Conservation (phyloP, 495 filamentous ascomycete species). For the Venustampulla echinocandica region DNA sequence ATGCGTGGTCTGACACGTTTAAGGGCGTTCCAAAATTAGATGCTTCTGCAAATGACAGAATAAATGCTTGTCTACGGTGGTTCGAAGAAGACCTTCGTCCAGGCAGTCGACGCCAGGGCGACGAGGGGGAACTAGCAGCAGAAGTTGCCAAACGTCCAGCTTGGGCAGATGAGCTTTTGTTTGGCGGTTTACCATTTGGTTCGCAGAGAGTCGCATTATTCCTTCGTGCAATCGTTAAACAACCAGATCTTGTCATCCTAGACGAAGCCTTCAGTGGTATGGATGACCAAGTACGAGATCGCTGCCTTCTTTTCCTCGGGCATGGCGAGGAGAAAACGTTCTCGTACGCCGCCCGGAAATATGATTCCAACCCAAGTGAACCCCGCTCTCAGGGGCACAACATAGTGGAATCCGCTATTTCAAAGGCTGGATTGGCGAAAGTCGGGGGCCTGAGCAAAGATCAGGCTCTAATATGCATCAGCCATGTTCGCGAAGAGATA, state of each 20-base stretch:
- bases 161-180: constrained; percentile 62
- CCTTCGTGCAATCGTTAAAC: constrained; percentile 71
- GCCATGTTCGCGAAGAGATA: constrained; percentile 84
- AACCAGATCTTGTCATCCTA: constrained; percentile 79
- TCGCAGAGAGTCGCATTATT: constrained; percentile 81
- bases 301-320: constrained; percentile 70
- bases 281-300: constrained; percentile 71
- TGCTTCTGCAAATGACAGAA: constrained; percentile 40
- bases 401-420: constrained; percentile 35
- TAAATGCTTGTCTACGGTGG: constrained; percentile 60
- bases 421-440: constrained; percentile 30
- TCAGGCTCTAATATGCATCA: constrained; percentile 79
- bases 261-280: constrained; percentile 93
- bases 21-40: constrained; percentile 55
- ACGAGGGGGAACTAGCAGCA: constrained; percentile 5
- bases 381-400: no score
- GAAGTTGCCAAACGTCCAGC: constrained; percentile 26
- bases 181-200: constrained; percentile 66
- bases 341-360: constrained; percentile 16
- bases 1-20: constrained; percentile 86
- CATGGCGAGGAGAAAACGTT: constrained; percentile 42
- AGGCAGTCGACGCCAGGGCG: no score
- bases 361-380: constrained; percentile 6
- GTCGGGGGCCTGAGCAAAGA: constrained; percentile 48
- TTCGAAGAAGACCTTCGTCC: constrained; percentile 70